Evolutionary conservation across 495 filamentous ascomycete genomes (phyloP), one percentile per base, ranked within the genome.

Genomic region (Podospora fimiseda): DNA sequence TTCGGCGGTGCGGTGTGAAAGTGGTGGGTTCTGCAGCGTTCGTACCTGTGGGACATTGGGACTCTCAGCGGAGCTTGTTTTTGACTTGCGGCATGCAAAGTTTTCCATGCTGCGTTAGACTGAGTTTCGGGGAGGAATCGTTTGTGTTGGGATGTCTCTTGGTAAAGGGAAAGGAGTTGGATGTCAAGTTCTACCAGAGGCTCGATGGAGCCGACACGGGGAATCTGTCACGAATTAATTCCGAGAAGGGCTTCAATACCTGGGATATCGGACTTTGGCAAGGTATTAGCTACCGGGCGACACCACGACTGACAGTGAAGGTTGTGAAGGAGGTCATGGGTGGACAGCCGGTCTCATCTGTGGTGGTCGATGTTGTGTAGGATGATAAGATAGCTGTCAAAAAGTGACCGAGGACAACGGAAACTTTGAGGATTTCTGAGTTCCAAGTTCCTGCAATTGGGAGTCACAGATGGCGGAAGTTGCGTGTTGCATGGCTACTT

Each of bases 11-110:
- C 13, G 14, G 38, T 1, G 52, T 54, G 43, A n/a, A 2, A 9
- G 19, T 51, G n/a, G 21, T 30, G 6, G 15, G 30, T 2, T 21
- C 40, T 16, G 39, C 1, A 16, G 43, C 42, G 3, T 48, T 60
- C n/a, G 13, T 39, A 1, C 57, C 57, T 0, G 30, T 27, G 5
- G 60, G 54, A 5, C 58, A 60, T 14, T 62, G 60, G 60, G 60
- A 62, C 42, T 18, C 7, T 16, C 50, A 55, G 40, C 53, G 50
- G 21, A 21, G 1, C 9, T 8, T 57, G 46, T 62, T 57, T 22
- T 44, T 57, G 38, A 60, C 50, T 11, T 50, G 59, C 39, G 60
- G 57, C 14, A 39, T 36, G 44, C 18, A 43, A 0, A 15, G 52
- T 3, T 55, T 61, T 7, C 14, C 2, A 0, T 55, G 45, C 24